phyloP scores from a whole-genome alignment of 345 rosid species.

The Rhodamnia argentea region DNA sequence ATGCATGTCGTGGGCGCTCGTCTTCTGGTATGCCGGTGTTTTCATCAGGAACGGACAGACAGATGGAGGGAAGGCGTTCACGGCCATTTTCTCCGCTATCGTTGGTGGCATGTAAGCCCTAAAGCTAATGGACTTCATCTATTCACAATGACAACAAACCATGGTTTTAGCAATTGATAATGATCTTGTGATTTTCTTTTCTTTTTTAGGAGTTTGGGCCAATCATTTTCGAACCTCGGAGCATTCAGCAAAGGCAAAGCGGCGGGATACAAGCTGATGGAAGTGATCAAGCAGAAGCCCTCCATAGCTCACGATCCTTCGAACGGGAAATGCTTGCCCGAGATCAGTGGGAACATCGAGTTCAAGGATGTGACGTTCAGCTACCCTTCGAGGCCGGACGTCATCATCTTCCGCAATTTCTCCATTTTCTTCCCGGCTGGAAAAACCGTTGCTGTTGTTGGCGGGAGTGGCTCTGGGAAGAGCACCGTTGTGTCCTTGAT shows the following conservation, averaged over 20 bases:
- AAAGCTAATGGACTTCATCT: not conserved
- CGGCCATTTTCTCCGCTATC: conserved; percentile 97
- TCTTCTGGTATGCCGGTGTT: conserved; percentile 99
- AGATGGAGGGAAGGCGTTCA: conserved; percentile 98
- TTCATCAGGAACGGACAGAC: conserved; percentile 86
- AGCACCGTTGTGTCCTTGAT: conserved; percentile 95
- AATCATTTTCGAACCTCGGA: conserved; percentile 96
- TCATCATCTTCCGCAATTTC: conserved; percentile 73
- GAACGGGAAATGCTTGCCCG: conserved; percentile 64
- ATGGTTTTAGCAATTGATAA: not conserved
- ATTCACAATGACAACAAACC: not conserved
- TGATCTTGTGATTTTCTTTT: not conserved
- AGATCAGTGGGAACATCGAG: conserved; percentile 85
- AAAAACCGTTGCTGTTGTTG: conserved; percentile 93
- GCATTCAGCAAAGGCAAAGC: conserved; percentile 99
- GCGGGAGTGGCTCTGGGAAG: conserved; percentile 98
- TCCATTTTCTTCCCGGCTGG: conserved; percentile 94
- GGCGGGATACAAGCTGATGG: conserved; percentile 97
- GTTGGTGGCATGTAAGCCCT: conserved; percentile 95
- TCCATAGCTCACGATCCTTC: conserved; percentile 63
- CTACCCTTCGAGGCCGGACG: conserved; percentile 98
- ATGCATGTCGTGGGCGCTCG: conserved; percentile 99
- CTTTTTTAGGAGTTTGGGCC: conserved; percentile 87
- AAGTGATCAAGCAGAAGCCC: conserved; percentile 86
- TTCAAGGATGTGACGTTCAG: conserved; percentile 88